Conservation (phyloP, 805 yeast species). For the Debaryomyces maramus region DNA sequence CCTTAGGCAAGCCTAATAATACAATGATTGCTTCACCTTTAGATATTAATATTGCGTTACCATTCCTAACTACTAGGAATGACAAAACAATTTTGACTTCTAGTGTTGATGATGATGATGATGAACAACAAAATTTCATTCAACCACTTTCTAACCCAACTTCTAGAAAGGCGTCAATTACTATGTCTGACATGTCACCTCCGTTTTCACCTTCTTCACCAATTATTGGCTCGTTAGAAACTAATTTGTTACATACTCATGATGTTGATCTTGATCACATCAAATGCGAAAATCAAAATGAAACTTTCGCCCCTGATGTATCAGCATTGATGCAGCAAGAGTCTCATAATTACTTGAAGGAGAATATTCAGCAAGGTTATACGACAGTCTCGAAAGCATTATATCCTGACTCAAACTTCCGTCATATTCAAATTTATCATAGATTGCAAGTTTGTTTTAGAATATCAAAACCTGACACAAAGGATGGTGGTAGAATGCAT, state of each 20-base stretch:
- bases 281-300: constrained; percentile 12
- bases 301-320: constrained; percentile 29
- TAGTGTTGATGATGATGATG: constrained; percentile 15
- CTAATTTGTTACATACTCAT: constrained; percentile 34
- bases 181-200: constrained; percentile 7
- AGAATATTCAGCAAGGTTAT: constrained; percentile 35
- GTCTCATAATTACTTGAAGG: constrained; percentile 15
- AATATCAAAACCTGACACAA: constrained; percentile 60
- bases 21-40: constrained; percentile 43
- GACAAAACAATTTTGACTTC: constrained; percentile 32
- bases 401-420: constrained; percentile 64
- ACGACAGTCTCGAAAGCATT: constrained; percentile 42
- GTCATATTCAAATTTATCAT: constrained; percentile 63
- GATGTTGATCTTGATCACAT: constrained; percentile 8
- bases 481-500: constrained; percentile 49
- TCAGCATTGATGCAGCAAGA: constrained; percentile 32
- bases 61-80: constrained; percentile 38
- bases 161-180: constrained; percentile 29
- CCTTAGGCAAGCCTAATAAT: constrained; percentile 8
- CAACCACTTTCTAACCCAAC: constrained; percentile 13
- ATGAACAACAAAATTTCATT: constrained; percentile 12
- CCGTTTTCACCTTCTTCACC: constrained; percentile 30
- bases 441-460: constrained; percentile 70
- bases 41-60: constrained; percentile 44
- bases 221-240: constrained; percentile 39